phyloP scores from a whole-genome alignment of 2,329 filamentous ascomycete species.

The Cercospora zeae-maydis region DNA sequence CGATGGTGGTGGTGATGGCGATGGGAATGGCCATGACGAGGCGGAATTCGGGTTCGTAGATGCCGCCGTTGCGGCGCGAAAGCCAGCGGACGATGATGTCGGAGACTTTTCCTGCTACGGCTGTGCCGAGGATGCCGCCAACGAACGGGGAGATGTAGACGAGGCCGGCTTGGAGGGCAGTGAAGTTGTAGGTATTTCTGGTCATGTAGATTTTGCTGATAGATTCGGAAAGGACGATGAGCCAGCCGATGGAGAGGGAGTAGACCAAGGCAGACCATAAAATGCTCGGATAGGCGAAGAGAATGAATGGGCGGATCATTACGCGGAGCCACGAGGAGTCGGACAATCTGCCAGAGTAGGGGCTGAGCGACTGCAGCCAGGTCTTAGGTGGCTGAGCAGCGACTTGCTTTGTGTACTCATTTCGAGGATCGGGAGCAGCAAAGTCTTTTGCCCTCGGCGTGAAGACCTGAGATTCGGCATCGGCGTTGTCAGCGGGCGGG shows the following conservation, averaged over 20 bases:
- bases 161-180: slow-evolving; percentile 73
- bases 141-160: slow-evolving; percentile 89
- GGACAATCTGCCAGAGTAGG: slow-evolving; percentile 74
- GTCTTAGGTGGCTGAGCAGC: slow-evolving; percentile 65
- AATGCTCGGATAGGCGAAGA: slow-evolving; percentile 83
- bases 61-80: slow-evolving; percentile 79
- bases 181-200: slow-evolving; percentile 71
- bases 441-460: neutral
- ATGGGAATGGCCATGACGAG: slow-evolving; percentile 84
- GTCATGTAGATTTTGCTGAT: slow-evolving; percentile 76
- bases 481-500: neutral
- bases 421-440: slow-evolving; percentile 14
- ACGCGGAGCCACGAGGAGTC: slow-evolving; percentile 77
- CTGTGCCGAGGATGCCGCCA: slow-evolving; percentile 84
- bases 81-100: slow-evolving; percentile 80
- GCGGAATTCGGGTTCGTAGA: slow-evolving; percentile 93
- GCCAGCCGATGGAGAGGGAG: slow-evolving; percentile 84
- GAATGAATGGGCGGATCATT: slow-evolving; percentile 73
- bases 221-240: slow-evolving; percentile 89
- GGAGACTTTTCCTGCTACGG: slow-evolving; percentile 81
- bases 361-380: slow-evolving; percentile 68
- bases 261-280: slow-evolving; percentile 87
- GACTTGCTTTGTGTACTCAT: slow-evolving; percentile 66
- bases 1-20: slow-evolving; percentile 71
- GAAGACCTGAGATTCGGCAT: slow-evolving; percentile 12